Percentiles rank a stretch among this genome's conserved stretches.
Conservation (phyloP, 208 protist species). For the Acanthamoeba royreba region DNA sequence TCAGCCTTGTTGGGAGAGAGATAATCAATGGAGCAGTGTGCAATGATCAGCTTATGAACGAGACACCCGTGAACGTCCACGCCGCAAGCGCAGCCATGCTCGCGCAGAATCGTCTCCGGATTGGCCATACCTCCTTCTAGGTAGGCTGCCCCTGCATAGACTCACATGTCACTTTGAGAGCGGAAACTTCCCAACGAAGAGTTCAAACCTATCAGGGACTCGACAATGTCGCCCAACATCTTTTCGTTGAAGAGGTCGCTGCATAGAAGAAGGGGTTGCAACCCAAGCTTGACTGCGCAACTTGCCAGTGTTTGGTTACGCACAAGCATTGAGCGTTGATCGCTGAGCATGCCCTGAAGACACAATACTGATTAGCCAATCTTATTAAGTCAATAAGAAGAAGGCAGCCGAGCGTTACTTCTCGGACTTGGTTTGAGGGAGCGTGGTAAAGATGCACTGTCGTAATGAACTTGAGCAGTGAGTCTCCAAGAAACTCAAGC, state of each 20-base stretch:
- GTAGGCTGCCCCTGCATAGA: background rate
- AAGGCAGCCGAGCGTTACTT: no score
- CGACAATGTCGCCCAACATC: background rate
- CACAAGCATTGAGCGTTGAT: background rate
- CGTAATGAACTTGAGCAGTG: background rate
- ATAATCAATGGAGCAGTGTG: no score
- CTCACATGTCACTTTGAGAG: background rate
- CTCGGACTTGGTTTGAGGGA: no score
- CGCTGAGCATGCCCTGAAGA: background rate
- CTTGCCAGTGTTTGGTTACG: background rate
- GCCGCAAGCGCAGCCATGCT: background rate
- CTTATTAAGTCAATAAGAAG: no score
- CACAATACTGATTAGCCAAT: no score
- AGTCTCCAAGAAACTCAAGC: slow-evolving; percentile 5
- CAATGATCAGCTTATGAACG: background rate
- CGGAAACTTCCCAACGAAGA: no score
- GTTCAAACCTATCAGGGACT: background rate
- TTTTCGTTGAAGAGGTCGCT: background rate
- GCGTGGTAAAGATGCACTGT: background rate
- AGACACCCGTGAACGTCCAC: background rate
- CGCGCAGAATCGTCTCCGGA: background rate
- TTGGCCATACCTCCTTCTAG: background rate
- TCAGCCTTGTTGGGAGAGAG: background rate
- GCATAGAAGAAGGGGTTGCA: background rate
- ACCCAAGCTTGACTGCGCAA: background rate